Base-by-base conservation (phyloP, 2,329 filamentous ascomycete genomes). In the Aspergillus arachidicola region DNA sequence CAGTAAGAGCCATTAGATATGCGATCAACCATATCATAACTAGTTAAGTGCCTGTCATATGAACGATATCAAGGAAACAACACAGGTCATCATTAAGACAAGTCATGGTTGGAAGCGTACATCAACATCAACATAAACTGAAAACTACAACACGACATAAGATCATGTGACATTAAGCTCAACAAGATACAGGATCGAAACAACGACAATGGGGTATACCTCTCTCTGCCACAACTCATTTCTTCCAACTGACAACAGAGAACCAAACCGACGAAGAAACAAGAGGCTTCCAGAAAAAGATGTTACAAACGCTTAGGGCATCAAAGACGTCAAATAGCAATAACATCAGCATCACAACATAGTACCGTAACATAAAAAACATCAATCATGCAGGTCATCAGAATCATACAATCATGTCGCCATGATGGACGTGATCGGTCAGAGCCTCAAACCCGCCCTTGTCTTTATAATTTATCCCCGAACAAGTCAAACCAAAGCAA, bases 401-500 rank as follows among this genome's bases (percentile, higher is more conserved):
- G 60, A 71, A 68, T 71, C 69, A 61, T 71, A 70, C 68, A 70
- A 69, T 68, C 69, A 69, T 66, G 68, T 68, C 62, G 64, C 67
- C 68, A 66, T 70, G 67, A 70, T 57, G 68, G 68, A 70, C 68
- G 68, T 62, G 64, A 67, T 69, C 61, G 62, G 63, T 69, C 59
- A 64, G 55, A 66, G 58, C 51, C 51, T 61, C 56, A 68, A 64
- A 63, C 61, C 64, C 63, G 64, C 64, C 59, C 58, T 64, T 61
- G 54, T 61, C 62, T 63, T 67, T 64, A 54, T 56, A 58, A 46
- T 54, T 41, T 63, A 64, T 57, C 61, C 57, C 60, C 62, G 61
- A 69, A 64, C 59, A 43, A 48, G 16, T 21, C 48, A 43, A 45
- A 32, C 30, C n/a, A 55, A 61, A 61, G 10, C 41, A 70, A 59